Conservation (phyloP, 441 rosid species). For the Adansonia grandidieri region DNA sequence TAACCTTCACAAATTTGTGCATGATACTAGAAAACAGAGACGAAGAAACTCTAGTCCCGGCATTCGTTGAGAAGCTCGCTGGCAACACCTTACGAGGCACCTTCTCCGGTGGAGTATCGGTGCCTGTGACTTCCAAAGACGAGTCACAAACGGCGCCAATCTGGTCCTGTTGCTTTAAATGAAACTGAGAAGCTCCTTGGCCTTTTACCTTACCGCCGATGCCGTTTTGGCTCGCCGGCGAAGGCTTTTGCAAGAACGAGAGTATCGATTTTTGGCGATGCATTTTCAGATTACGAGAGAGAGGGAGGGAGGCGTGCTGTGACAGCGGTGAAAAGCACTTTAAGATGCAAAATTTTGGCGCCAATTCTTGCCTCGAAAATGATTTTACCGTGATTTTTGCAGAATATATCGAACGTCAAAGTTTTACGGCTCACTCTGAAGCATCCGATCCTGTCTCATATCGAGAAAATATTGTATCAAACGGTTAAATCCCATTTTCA, state of each 20-base stretch:
- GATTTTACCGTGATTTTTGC: background rate
- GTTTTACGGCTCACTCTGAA: background rate
- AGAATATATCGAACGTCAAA: constrained; percentile 37
- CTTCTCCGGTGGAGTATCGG: constrained; percentile 96
- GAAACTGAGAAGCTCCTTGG: constrained; percentile 32
- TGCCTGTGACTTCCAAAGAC: constrained; percentile 61
- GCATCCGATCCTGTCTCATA: too few relatives aligned
- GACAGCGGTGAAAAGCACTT: constrained; percentile 5
- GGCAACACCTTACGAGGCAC: constrained; percentile 74
- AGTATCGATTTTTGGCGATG: constrained; percentile 83
- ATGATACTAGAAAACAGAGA: constrained; percentile 82
- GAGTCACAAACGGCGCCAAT: constrained; percentile 32
- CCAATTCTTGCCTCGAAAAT: constrained; percentile 44
- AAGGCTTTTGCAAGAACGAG: constrained; percentile 72
- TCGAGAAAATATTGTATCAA: too few relatives aligned
- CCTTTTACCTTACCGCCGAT: constrained; percentile 31
- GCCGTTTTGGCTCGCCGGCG: constrained; percentile 43
- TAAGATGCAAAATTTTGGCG: constrained; percentile 50
- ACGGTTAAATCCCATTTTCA: too few relatives aligned
- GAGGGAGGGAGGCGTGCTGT: background rate
- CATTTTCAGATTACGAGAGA: constrained; percentile 49
- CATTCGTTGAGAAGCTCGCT: constrained; percentile 37
- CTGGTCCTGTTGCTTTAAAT: constrained; percentile 34
- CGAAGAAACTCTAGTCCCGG: constrained; percentile 44
- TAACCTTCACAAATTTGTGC: constrained; percentile 88